Percentiles rank a stretch among this genome's conserved stretches.
These are phyloP conservation scores for Saturnispora silvae DNA, from an alignment of 805 yeast genomes.

Conservation along the genomic window DNA sequence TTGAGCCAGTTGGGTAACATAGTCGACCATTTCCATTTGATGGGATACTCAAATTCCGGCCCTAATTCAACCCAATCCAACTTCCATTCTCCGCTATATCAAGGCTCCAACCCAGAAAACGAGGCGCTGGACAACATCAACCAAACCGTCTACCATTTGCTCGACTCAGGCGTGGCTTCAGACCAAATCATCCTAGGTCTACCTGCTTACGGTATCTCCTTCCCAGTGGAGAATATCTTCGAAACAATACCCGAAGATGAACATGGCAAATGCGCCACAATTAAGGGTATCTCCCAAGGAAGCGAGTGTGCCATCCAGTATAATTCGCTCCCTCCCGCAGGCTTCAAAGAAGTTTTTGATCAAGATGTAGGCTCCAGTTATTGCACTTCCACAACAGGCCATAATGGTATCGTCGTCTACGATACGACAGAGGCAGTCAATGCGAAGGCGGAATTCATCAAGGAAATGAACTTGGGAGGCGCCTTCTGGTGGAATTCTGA, in stretches of 20 bases:
- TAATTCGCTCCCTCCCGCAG: slow-evolving; percentile 17
- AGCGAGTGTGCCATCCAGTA: slow-evolving; percentile 19
- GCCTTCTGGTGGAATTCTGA: slow-evolving; percentile 95
- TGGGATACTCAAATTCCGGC: slow-evolving; percentile 88
- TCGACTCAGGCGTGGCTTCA: neutral
- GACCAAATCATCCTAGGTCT: slow-evolving; percentile 61
- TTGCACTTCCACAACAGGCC: slow-evolving; percentile 31
- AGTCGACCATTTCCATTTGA: slow-evolving; percentile 68
- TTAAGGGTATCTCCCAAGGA: slow-evolving; percentile 7
- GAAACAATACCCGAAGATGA: neutral
- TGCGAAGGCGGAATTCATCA: slow-evolving; percentile 52
- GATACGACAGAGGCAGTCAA: slow-evolving; percentile 49
- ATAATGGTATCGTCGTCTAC: slow-evolving; percentile 42
- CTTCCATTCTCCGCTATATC: slow-evolving; percentile 61
- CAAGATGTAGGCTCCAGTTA: slow-evolving; percentile 40
- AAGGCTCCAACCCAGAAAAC: slow-evolving; percentile 2
- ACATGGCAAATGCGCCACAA: slow-evolving; percentile 17
- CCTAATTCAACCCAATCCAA: slow-evolving; percentile 54
- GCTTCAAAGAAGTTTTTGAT: slow-evolving; percentile 41
- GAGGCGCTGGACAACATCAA: slow-evolving; percentile 14
- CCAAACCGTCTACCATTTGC: slow-evolving; percentile 37
- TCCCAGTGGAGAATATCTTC: slow-evolving; percentile 10
- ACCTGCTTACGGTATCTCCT: slow-evolving; percentile 68
- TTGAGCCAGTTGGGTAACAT: slow-evolving; percentile 45
- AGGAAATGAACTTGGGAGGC: slow-evolving; percentile 49